A percentile compares a stretch with the other conserved stretches of the same genome.
Conservation (phyloP, 352 stramenopile genomes). For the Globisporangium viniferum region DNA sequence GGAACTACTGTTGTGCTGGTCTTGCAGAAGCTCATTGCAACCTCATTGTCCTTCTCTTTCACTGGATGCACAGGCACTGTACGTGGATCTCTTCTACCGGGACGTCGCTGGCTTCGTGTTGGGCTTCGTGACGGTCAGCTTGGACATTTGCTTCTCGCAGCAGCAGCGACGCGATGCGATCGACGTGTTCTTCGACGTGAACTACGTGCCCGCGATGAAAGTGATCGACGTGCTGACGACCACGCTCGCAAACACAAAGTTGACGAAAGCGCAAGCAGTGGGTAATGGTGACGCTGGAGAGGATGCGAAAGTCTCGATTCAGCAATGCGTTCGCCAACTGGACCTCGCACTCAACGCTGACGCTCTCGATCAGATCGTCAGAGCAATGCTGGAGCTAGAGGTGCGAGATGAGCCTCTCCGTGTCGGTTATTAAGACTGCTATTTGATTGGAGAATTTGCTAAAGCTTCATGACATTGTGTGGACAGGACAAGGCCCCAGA, state of each 20-base stretch:
- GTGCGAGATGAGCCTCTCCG: neutral
- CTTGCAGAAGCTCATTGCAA: neutral
- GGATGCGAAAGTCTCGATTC: conserved; percentile 33
- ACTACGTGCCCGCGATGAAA: conserved; percentile 31
- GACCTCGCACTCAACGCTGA: conserved; percentile 24
- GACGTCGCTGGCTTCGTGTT: conserved; percentile 52
- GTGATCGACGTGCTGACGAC: conserved; percentile 31
- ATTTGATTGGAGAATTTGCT: neutral
- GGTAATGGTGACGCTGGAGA: conserved; percentile 12
- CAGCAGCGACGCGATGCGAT: conserved; percentile 39
- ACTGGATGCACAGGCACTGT: conserved; percentile 32
- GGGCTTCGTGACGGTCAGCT: conserved; percentile 45
- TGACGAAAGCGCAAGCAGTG: neutral
- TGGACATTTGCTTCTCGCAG: conserved; percentile 48
- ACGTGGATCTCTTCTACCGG: conserved; percentile 52
- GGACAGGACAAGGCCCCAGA: conserved; percentile 7
- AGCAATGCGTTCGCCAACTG: conserved; percentile 48
- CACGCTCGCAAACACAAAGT: conserved; percentile 29
- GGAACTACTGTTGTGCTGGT: neutral
- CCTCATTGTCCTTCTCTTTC: neutral
- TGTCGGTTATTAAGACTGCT: neutral
- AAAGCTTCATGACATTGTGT: neutral
- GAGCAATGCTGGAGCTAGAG: conserved; percentile 37
- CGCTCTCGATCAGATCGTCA: conserved; percentile 31
- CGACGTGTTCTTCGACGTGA: conserved; percentile 55